Evolutionary conservation across 495 filamentous ascomycete genomes (phyloP).

Genomic region (Hapsidospora chrysogenum): DNA sequence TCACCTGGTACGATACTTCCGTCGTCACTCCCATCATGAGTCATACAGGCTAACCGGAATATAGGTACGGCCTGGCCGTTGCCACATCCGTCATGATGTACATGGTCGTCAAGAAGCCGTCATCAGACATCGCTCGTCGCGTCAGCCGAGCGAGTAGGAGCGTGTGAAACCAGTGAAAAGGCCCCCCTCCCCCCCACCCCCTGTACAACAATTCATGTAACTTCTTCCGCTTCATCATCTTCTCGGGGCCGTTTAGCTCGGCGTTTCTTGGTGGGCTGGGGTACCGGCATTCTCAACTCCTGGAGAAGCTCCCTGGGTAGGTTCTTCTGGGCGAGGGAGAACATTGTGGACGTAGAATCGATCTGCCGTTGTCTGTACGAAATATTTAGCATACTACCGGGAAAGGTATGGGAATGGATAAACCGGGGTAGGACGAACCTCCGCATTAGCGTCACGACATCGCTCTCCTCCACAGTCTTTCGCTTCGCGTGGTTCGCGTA

Average conservation of each 20-base stretch:
- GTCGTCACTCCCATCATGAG: slow-evolving; percentile 2
- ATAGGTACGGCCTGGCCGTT: slow-evolving; percentile 72
- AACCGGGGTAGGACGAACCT: slow-evolving; percentile 37
- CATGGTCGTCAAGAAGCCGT: slow-evolving; percentile 76
- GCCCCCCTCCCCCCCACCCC: background rate
- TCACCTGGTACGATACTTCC: slow-evolving; percentile 63
- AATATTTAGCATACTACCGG: slow-evolving; percentile 13
- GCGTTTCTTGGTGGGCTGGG: slow-evolving; percentile 11
- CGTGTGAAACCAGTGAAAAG: slow-evolving; percentile 37
- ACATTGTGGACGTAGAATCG: slow-evolving; percentile 53
- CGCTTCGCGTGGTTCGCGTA: slow-evolving; percentile 72
- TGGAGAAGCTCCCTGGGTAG: slow-evolving; percentile 72
- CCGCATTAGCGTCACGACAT: slow-evolving; percentile 65
- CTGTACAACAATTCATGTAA: slow-evolving; percentile 8
- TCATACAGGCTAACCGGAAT: background rate
- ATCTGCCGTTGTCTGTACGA: slow-evolving; percentile 64
- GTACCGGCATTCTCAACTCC: slow-evolving; percentile 57
- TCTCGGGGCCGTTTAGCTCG: slow-evolving; percentile 10
- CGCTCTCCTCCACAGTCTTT: slow-evolving; percentile 71
- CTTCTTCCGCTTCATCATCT: slow-evolving; percentile 19
- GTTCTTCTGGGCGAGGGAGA: slow-evolving; percentile 67
- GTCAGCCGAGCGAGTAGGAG: slow-evolving; percentile 59
- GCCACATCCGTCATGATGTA: slow-evolving; percentile 91
- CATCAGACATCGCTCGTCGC: slow-evolving; percentile 51
- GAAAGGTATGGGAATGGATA: slow-evolving; percentile 9